These are phyloP conservation scores for Magnolia kwangsiensis DNA, from an alignment of 164 flowering plant genomes.

Conservation along the genomic window DNA sequence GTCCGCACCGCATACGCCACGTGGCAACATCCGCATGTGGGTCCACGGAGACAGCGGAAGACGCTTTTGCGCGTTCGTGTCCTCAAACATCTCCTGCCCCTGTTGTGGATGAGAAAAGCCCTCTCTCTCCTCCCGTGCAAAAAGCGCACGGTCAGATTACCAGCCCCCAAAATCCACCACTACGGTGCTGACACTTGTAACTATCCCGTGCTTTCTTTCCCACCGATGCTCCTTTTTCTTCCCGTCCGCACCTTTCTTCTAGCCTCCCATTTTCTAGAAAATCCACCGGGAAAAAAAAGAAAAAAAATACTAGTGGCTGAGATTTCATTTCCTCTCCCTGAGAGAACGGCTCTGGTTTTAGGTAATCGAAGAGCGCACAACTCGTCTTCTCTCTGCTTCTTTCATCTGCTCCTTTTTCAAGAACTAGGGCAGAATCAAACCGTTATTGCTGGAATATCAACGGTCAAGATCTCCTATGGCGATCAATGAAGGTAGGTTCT, in stretches of 20 bases:
- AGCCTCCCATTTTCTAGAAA: conserved; percentile 31
- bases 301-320: conserved; percentile 55
- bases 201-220: background rate
- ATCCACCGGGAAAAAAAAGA: background rate
- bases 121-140: background rate
- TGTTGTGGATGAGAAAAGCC: background rate
- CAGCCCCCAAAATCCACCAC: background rate
- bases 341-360: background rate
- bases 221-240: background rate
- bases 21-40: background rate
- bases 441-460: conserved; percentile 9
- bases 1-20: background rate
- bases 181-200: background rate
- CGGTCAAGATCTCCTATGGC: background rate
- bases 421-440: conserved; percentile 6
- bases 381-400: background rate
- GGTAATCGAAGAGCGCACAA: conserved; percentile 2
- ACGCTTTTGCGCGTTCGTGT: background rate
- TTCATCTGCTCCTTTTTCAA: background rate
- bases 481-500: background rate
- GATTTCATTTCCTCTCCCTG: conserved; percentile 24
- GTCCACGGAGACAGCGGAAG: background rate
- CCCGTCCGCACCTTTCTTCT: background rate
- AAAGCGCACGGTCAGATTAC: background rate
- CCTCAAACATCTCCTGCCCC: background rate